Percentiles rank a stretch among this genome's conserved stretches.
Conservation (phyloP, 2,329 filamentous ascomycete species). For the Pseudocercospora crystallina region DNA sequence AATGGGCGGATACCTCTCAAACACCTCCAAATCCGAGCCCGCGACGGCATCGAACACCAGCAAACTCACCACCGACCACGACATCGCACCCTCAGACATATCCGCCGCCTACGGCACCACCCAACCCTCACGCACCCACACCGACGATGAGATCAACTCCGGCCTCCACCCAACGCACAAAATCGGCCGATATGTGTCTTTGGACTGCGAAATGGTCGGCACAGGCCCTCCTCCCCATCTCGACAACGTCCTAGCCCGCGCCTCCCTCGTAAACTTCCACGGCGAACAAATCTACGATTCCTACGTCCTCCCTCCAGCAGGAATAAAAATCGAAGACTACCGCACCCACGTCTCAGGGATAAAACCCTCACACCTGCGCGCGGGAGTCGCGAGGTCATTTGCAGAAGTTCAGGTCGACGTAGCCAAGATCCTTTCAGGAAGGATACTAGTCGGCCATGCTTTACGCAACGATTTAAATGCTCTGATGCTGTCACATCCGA, state of each 20-base stretch:
- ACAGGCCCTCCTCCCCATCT: conserved; percentile 67
- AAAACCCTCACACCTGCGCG: conserved; percentile 67
- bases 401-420: conserved; percentile 75
- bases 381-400: conserved; percentile 54
- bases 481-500: conserved; percentile 75
- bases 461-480: conserved; percentile 74
- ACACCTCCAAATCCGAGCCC: conserved; percentile 48
- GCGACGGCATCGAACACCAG: conserved; percentile 42
- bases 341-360: conserved; percentile 85
- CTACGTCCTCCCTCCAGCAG: conserved; percentile 66
- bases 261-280: conserved; percentile 91
- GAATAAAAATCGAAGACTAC: conserved; percentile 82
- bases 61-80: conserved; percentile 38
- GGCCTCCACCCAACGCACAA: conserved; percentile 56
- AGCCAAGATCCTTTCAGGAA: conserved; percentile 64
- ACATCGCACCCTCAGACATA: conserved; percentile 60
- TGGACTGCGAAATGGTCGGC: conserved; percentile 99
- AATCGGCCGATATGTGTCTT: conserved; percentile 83
- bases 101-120: conserved; percentile 62
- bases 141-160: conserved; percentile 47
- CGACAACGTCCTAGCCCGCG: conserved; percentile 76
- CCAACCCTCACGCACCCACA: conserved; percentile 60
- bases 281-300: conserved; percentile 92
- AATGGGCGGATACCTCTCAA: conserved; percentile 53
- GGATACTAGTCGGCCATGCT: conserved; percentile 81